Evolutionary conservation across 2,329 filamentous ascomycete species (phyloP), one percentile per base, ranked within the genome.

Genomic region (Colletotrichum cuscutae): DNA sequence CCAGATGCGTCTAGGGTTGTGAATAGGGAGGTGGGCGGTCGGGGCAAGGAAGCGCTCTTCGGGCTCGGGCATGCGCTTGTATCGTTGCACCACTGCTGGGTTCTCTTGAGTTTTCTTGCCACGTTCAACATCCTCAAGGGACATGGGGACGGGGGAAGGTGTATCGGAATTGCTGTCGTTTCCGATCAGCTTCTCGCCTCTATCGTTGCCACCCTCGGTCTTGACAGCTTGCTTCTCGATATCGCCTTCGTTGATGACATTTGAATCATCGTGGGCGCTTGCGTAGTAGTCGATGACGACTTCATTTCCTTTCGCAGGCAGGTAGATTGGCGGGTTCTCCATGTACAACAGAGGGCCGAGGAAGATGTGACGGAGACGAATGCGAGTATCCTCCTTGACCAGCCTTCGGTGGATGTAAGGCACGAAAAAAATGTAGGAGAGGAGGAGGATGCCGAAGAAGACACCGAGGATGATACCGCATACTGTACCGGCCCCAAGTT

Each of bases 31-130:
- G 53, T 74, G 68, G 8, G 72, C 71, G 1, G 67, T 75, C 2
- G 68, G 69, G 11, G 58, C 73, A 19, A 75, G 76, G 37, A 72
- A 76, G 4, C 75, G 73, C 32, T 77, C 77, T 5, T 79, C 79
- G 5, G 81, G 82, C 71, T 84, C 80, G 73, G 84, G 83, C 19
- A 79, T 78, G 53, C 84, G 79, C 49, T 82, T 81, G 74, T 86
- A 84, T 42, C 81, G 80, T 78, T 80, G 3, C 80, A 79, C 71
- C 82, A 65, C n/a, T 24, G 24, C 56, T n/a, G 37, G 24, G 4
- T 11, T 13, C 3, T 24, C 6, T 11, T 37, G 52, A 3, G n/a
- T 13, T 1, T n/a, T 60, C 59, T 79, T 12, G 84, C 83, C 60
- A 70, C 81, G 69, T 80, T 77, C 7, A 85, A 81, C 13, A 80